Evolutionary conservation across 345 rosid species (phyloP).

Genomic region (Corchorus capsularis): DNA sequence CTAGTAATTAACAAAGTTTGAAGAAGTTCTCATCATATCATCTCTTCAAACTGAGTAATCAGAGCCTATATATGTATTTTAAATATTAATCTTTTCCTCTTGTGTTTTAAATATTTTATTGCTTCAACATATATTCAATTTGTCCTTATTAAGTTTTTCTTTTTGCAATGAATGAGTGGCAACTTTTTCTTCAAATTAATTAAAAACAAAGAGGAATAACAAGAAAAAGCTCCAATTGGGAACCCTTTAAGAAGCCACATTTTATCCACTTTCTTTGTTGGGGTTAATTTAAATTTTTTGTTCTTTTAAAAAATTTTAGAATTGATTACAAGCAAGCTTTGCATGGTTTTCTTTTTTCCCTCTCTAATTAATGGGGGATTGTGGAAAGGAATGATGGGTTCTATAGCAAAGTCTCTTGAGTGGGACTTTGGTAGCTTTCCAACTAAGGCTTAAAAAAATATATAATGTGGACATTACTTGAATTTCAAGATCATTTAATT

Average conservation of each 20-base stretch:
- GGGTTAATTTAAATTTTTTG: not conserved
- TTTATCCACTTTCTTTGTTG: not conserved
- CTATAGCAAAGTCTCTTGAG: not conserved
- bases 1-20: slow-evolving; percentile 12
- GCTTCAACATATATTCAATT: slow-evolving; percentile 25
- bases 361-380: not conserved
- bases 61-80: not conserved
- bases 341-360: slow-evolving; percentile 3
- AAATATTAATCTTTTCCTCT: not conserved
- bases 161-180: slow-evolving; percentile 6
- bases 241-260: no score
- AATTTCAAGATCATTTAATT: slow-evolving; percentile 19
- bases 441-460: not conserved
- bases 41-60: not conserved
- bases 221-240: not conserved
- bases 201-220: not conserved
- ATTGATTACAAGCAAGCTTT: not conserved
- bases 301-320: not conserved
- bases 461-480: slow-evolving; percentile 8
- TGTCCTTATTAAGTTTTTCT: slow-evolving; percentile 29
- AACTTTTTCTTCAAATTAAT: slow-evolving; percentile 20
- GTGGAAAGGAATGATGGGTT: not conserved
- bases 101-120: not conserved
- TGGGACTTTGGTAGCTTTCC: not conserved
- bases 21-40: slow-evolving; percentile 5